A percentile compares a stretch with the other conserved stretches of the same genome.
Conservation (phyloP, 345 rosid genomes). For the Eucalyptus regnans region DNA sequence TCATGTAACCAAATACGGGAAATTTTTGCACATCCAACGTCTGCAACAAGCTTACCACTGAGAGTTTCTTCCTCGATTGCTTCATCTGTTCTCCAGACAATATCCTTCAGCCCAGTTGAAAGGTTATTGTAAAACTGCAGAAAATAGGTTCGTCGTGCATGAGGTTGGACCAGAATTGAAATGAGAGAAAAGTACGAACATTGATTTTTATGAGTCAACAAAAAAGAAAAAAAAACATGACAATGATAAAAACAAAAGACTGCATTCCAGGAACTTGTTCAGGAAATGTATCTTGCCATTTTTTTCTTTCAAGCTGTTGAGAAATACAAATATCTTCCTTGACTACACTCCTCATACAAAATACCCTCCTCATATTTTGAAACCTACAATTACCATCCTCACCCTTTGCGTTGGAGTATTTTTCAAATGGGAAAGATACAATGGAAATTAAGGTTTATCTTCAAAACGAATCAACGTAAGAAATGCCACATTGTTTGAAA, state of each 20-base stretch:
- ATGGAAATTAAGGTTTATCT: background rate
- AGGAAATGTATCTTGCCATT: background rate
- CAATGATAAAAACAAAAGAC: background rate
- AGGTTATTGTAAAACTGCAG: slow-evolving; percentile 81
- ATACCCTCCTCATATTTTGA: background rate
- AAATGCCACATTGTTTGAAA: background rate
- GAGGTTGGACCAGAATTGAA: background rate
- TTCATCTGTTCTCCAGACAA: slow-evolving; percentile 82
- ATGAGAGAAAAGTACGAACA: background rate
- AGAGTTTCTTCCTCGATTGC: slow-evolving; percentile 35
- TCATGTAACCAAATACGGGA: background rate
- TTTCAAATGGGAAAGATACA: background rate
- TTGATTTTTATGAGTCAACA: background rate
- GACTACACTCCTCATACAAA: background rate
- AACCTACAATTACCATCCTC: background rate
- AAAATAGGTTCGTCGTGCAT: background rate
- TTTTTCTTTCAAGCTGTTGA: background rate
- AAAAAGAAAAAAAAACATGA: background rate
- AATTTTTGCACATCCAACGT: background rate
- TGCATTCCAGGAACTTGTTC: background rate
- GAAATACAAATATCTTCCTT: background rate
- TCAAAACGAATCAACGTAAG: background rate
- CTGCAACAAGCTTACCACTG: background rate
- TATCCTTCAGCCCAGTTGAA: slow-evolving; percentile 78
- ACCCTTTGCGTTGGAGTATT: background rate